These are phyloP conservation scores for Marasmius oreades DNA, from an alignment of 1,284 basidiomycete species.

Conservation along the genomic window DNA sequence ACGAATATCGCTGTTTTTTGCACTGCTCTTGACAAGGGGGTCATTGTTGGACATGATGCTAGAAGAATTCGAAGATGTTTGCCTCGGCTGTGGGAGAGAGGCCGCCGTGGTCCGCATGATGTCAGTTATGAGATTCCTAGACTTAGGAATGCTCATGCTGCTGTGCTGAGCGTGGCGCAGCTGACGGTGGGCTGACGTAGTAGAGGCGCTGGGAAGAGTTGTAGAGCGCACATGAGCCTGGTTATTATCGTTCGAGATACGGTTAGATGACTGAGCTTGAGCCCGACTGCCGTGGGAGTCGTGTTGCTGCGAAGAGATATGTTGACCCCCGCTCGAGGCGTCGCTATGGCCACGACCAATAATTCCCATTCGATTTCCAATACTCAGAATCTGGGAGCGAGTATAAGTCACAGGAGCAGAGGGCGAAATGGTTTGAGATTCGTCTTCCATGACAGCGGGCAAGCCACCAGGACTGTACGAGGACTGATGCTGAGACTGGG, in stretches of 20 bases:
- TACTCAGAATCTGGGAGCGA: conserved; percentile 10
- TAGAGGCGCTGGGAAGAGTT: conserved; percentile 22
- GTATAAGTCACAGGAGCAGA: conserved; percentile 1
- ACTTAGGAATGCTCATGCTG: conserved; percentile 36
- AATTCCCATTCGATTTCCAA: conserved; percentile 2
- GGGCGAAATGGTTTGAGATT: conserved; percentile 1
- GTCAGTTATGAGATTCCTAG: conserved; percentile 15
- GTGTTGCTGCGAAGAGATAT: conserved; percentile 11
- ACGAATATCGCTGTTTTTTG: conserved; percentile 6
- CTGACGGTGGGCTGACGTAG: conserved; percentile 26
- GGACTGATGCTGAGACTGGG: conserved; percentile 13
- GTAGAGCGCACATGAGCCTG: conserved; percentile 36
- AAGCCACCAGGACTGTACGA: conserved; percentile 13
- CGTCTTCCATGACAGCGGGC: conserved; percentile 14
- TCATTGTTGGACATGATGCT: conserved; percentile 11
- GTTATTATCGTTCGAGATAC: conserved; percentile 15
- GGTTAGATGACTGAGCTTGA: neutral
- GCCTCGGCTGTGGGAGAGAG: conserved; percentile 15
- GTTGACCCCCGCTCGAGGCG: neutral
- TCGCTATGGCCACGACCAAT: neutral
- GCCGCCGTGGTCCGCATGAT: conserved; percentile 11
- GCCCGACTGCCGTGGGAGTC: conserved; percentile 2
- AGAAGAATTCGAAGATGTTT: conserved; percentile 18
- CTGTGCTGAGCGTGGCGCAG: conserved; percentile 38
- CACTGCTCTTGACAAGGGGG: neutral